Conservation (phyloP, 2,329 filamentous ascomycete species). For the Talaromyces sp. region DNA sequence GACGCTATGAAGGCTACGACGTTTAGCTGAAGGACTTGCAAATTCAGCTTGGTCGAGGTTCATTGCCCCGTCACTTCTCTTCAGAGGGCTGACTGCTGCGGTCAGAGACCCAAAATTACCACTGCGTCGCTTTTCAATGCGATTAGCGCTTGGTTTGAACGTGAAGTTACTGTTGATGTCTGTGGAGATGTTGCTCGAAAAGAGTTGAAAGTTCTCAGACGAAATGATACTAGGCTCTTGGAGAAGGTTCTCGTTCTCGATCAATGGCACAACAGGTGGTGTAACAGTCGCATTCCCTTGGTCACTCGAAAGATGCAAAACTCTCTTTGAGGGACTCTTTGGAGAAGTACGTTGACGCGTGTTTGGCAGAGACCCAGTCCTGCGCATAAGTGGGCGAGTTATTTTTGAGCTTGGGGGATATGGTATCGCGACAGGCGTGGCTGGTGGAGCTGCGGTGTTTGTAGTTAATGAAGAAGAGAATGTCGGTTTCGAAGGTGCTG, state of each 20-base stretch:
- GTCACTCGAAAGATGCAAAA: conserved; percentile 66
- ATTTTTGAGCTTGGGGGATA: conserved; percentile 66
- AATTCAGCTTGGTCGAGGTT: conserved; percentile 73
- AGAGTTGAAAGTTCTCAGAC: conserved; percentile 9
- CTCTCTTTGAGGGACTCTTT: conserved; percentile 77
- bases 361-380: conserved; percentile 28
- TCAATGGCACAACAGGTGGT: conserved; percentile 38
- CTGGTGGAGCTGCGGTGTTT: not conserved
- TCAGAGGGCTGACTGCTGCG: conserved; percentile 74
- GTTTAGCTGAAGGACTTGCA: conserved; percentile 85
- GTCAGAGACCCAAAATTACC: conserved; percentile 49
- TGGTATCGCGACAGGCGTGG: conserved; percentile 54
- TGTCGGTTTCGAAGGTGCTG: not conserved
- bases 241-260: conserved; percentile 46
- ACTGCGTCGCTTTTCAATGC: conserved; percentile 50
- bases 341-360: conserved; percentile 65
- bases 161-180: conserved; percentile 42
- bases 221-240: conserved; percentile 4
- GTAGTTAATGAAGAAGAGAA: not conserved
- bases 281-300: conserved; percentile 63
- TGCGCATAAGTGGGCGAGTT: conserved; percentile 42
- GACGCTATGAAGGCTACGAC: conserved; percentile 80
- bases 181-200: conserved; percentile 19
- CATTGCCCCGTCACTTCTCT: conserved; percentile 88
- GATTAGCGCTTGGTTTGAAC: conserved; percentile 40